Conservation (phyloP, 2,329 filamentous ascomycete genomes). For the Fusarium mexicanum region DNA sequence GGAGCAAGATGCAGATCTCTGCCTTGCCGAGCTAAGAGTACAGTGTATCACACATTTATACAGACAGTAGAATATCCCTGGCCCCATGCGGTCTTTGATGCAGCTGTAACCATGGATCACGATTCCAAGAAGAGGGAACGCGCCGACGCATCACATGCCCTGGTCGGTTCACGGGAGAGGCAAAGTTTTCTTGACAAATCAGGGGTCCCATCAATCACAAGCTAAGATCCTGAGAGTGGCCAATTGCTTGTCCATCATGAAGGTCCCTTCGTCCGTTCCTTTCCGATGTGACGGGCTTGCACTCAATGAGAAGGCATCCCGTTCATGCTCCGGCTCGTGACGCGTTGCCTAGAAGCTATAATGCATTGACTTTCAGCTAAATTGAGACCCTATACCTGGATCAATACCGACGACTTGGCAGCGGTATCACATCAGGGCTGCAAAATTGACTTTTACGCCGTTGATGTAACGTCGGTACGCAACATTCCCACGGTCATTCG, state of each 20-base stretch:
- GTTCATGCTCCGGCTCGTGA: neutral
- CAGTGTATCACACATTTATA: neutral
- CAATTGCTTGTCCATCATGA: neutral
- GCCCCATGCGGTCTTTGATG: neutral
- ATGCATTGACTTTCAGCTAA: neutral
- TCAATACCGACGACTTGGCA: neutral
- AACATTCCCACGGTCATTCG: no score
- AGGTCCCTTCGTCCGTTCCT: neutral
- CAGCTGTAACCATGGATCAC: neutral
- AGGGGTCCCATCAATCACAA: neutral
- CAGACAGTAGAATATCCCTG: neutral
- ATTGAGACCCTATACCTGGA: neutral
- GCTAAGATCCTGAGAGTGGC: neutral
- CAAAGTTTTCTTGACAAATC: neutral
- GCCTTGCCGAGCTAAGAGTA: neutral
- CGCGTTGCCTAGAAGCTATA: neutral
- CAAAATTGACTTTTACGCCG: neutral
- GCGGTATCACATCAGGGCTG: neutral
- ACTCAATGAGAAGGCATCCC: neutral
- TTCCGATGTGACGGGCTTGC: neutral
- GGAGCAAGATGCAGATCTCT: slow-evolving; percentile 1
- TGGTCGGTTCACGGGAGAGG: neutral
- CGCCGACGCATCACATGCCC: neutral
- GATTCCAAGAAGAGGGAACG: neutral
- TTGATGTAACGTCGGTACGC: neutral